phyloP scores from a whole-genome alignment of 768 basidiomycete species.

The Lentinus brumalis region DNA sequence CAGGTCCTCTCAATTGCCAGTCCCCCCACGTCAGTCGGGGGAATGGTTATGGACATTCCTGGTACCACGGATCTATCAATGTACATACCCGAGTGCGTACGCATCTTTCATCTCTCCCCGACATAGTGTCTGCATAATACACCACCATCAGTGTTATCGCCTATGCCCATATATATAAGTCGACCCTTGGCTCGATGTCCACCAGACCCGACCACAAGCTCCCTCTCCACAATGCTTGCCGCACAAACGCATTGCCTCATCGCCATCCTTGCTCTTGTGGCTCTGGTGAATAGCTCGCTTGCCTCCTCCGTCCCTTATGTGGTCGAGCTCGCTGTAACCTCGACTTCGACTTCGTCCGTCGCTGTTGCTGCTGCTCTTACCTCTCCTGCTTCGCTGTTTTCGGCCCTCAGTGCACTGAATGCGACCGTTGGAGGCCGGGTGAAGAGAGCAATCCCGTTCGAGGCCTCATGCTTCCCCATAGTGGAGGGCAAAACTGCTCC shows the following conservation, averaged over 20 bases:
- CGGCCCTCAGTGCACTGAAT: conserved; percentile 23
- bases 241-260: neutral
- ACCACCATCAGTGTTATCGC: too few relatives aligned
- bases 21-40: too few relatives aligned
- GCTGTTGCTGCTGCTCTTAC: neutral
- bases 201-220: too few relatives aligned
- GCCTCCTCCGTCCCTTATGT: neutral
- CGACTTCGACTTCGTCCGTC: neutral
- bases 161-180: too few relatives aligned
- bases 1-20: too few relatives aligned
- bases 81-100: too few relatives aligned
- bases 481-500: conserved; percentile 25
- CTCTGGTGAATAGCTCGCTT: neutral
- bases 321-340: neutral
- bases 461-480: conserved; percentile 35
- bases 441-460: conserved; percentile 29
- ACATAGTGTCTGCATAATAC: too few relatives aligned
- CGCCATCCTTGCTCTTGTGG: neutral
- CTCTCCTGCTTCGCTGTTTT: neutral
- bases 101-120: too few relatives aligned
- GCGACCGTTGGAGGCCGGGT: conserved; percentile 34
- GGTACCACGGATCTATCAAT: too few relatives aligned
- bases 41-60: too few relatives aligned
- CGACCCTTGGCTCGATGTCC: too few relatives aligned
- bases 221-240: neutral